A percentile compares a stretch with the other conserved stretches of the same genome.
Evolutionary conservation across 1,139 yeast genomes (phyloP).

Genomic region (Zhuliangozyma parablackwelliae): DNA sequence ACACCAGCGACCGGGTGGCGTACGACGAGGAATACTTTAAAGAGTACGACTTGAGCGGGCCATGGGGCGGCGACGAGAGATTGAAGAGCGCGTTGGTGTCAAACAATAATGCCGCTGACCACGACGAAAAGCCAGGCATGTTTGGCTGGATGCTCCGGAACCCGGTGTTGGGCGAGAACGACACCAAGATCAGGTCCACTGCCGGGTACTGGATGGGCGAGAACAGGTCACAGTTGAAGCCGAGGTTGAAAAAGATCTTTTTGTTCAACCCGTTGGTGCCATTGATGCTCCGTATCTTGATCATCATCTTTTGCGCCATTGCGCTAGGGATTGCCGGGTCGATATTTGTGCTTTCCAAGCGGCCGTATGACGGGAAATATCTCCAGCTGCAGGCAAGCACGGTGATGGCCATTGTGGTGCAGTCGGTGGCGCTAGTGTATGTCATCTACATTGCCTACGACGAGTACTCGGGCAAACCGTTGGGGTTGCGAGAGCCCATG

Average conservation of each 20-base stretch:
- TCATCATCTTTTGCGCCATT: conserved; percentile 54
- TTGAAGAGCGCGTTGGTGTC: conserved; percentile 49
- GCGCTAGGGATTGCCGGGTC: conserved; percentile 69
- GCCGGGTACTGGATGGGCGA: conserved; percentile 71
- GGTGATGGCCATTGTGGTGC: conserved; percentile 86
- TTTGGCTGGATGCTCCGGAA: conserved; percentile 2
- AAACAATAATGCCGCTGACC: conserved; percentile 1
- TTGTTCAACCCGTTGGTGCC: conserved; percentile 81
- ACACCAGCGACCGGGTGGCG: conserved; percentile 24
- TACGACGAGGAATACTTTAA: conserved; percentile 19
- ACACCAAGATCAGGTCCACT: conserved; percentile 40
- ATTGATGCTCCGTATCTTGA: conserved; percentile 64
- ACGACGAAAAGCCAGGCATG: conserved; percentile 5
- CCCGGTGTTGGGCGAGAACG: conserved; percentile 12
- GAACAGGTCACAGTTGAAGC: conserved; percentile 62
- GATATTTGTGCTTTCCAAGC: conserved; percentile 48
- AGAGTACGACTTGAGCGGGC: conserved; percentile 28
- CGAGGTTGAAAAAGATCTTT: conserved; percentile 54
- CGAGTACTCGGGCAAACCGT: conserved; percentile 86
- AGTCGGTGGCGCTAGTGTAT: conserved; percentile 72
- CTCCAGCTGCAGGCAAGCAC: conserved; percentile 83
- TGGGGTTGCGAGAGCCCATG: conserved; percentile 80
- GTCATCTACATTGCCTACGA: conserved; percentile 80
- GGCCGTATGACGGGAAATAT: conserved; percentile 31
- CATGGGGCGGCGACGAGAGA: conserved; percentile 72